Conservation (phyloP, 169 alveolate genomes). For the Babesia sp. region DNA sequence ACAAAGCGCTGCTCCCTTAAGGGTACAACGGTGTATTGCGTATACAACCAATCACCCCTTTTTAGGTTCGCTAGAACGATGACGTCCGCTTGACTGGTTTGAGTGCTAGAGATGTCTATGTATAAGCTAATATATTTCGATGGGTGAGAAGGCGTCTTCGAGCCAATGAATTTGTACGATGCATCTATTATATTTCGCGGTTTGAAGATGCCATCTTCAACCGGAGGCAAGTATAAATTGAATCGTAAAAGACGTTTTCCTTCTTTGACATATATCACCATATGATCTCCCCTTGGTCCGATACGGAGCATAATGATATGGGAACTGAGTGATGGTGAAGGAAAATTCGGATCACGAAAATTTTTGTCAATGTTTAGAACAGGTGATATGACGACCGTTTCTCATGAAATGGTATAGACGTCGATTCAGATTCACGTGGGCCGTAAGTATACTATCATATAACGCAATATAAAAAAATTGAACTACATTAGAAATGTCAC, state of each 20-base stretch:
- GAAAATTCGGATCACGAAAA: neutral
- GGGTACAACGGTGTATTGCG: neutral
- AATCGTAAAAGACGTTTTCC: neutral
- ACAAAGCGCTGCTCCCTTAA: neutral
- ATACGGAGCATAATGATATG: neutral
- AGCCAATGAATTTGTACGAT: no score
- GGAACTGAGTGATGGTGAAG: neutral
- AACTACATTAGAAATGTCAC: no score
- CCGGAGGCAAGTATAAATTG: neutral
- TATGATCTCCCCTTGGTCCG: no score
- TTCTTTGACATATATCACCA: neutral
- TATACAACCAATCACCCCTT: conserved; percentile 6
- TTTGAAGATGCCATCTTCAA: neutral
- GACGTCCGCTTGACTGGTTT: neutral
- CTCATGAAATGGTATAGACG: no score
- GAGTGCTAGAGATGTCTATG: neutral
- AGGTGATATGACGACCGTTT: neutral
- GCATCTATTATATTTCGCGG: neutral
- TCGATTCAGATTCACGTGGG: no score
- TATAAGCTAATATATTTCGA: neutral
- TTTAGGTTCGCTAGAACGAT: neutral
- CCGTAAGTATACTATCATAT: no score
- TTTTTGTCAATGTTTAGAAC: neutral
- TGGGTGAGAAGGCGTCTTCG: no score
- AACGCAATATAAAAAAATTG: no score